Conservation (phyloP, 192 early-diverging fungal species). For the Gaertneriomyces semiglobifer region DNA sequence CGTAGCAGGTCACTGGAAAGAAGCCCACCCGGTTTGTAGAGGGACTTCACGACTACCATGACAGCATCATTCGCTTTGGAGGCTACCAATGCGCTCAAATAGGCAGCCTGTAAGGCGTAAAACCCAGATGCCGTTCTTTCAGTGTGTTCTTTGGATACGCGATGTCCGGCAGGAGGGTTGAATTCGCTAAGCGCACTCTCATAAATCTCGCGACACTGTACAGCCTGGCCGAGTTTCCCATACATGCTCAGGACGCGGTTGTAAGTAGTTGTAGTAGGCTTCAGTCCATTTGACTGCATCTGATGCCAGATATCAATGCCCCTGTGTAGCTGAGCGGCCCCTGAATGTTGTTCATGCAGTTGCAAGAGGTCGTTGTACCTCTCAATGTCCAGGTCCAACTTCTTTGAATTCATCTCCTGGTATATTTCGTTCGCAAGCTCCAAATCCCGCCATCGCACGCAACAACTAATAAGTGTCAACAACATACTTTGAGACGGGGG, state of each 20-base stretch:
- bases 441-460: constrained; percentile 19
- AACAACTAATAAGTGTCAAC: constrained; percentile 12
- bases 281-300: not conserved
- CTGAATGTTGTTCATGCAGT: not conserved
- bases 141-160: no score
- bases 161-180: not conserved
- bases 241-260: constrained; percentile 15
- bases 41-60: not conserved
- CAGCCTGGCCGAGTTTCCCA: constrained; percentile 7
- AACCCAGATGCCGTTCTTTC: no score
- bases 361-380: constrained; percentile 20
- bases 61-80: not conserved
- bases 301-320: constrained; percentile 27
- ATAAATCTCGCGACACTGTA: not conserved
- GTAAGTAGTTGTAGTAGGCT: not conserved
- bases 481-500: constrained; percentile 6
- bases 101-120: constrained; percentile 7
- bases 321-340: constrained; percentile 5
- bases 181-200: not conserved
- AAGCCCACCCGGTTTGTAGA: constrained; percentile 3
- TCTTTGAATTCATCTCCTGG: constrained; percentile 14
- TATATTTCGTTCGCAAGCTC: constrained; percentile 15
- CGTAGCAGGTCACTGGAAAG: not conserved
- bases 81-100: constrained; percentile 13
- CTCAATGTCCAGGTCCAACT: not conserved